Conservation (phyloP, 768 basidiomycete genomes). For the Lentinus brumalis region DNA sequence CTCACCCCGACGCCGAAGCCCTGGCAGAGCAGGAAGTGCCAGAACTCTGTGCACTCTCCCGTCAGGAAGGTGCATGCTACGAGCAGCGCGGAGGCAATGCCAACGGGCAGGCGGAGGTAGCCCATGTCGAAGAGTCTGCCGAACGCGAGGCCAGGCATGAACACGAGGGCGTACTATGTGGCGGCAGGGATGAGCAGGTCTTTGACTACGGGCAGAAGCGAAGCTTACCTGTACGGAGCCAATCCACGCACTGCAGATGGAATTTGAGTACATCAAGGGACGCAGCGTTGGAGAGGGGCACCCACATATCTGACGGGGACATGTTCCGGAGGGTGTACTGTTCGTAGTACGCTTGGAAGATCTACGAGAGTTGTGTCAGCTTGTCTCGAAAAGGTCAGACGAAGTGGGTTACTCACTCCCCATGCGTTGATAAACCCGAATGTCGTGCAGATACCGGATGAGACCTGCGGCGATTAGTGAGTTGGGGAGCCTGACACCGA, state of each 20-base stretch:
- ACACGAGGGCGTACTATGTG: slow-evolving; percentile 59
- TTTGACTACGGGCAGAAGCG: not conserved
- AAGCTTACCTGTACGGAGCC: slow-evolving; percentile 65
- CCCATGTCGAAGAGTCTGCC: slow-evolving; percentile 79
- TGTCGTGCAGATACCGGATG: slow-evolving; percentile 46
- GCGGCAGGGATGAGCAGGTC: not conserved
- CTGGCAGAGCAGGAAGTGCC: slow-evolving; percentile 80
- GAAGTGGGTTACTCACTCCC: slow-evolving; percentile 52
- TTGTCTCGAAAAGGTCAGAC: not conserved
- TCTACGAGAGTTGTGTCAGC: slow-evolving; percentile 37
- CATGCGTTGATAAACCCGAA: slow-evolving; percentile 76
- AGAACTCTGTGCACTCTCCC: slow-evolving; percentile 71
- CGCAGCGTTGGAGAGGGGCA: not conserved
- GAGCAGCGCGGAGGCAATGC: slow-evolving; percentile 50
- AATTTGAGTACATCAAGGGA: not conserved
- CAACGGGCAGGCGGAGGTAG: slow-evolving; percentile 54
- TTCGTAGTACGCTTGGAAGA: slow-evolving; percentile 76
- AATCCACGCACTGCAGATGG: slow-evolving; percentile 65
- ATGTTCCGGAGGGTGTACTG: slow-evolving; percentile 47
- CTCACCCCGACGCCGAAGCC: slow-evolving; percentile 67
- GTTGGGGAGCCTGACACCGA: not conserved
- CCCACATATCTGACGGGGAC: slow-evolving; percentile 66
- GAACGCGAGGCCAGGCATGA: slow-evolving; percentile 60
- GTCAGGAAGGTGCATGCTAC: slow-evolving; percentile 61
- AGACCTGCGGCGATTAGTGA: not conserved